Base-by-base conservation (phyloP, 2,329 filamentous ascomycete genomes). In the Colletotrichum sp. region DNA sequence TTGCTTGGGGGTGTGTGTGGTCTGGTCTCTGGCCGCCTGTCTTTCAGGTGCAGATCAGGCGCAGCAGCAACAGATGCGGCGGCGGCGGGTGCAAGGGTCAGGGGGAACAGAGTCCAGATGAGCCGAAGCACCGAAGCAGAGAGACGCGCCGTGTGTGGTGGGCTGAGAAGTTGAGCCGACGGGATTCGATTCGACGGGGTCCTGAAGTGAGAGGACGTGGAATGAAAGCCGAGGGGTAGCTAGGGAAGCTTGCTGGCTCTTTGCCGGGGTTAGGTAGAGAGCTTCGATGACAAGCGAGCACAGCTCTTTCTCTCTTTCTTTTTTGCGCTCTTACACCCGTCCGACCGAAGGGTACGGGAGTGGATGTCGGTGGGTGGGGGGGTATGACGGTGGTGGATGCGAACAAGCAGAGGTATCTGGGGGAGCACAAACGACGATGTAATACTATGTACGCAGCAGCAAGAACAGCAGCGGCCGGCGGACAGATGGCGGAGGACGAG, bases 21-120 rank as follows among this genome's bases (percentile, higher is more conserved):
- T 64, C 39, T 76, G 64, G 73, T 65, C 55, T 72, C 57, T 74
- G 18, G 62, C 68, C 57, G 70, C 63, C 64, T 73, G 70, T 64
- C 70, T 73, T 76, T 68, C 59, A 69, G 34, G 69, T 67, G 63
- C 69, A 72, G 69, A 75, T 72, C 73, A 75, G 68, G 72, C 72
- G 72, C 72, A 71, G 72, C 67, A 74, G 55, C 34, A 64, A 15
- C 30, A 71, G 52, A 74, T 70, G 59, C 66, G 39, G 44, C 72
- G 30, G 44, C 72, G 67, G 72, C 59, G 66, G 44, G 67, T 65
- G 44, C 67, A 71, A 65, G 72, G 71, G 52, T 62, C 72, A 75
- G 69, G 69, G 72, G 68, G 39, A 8, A 13, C 24, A 24, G 26
- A 62, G 67, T 21, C 26, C 62, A 65, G 72, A 71, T 75, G 68